phyloP scores from a whole-genome alignment of 306 rosid species.

The Ceratonia siliqua region DNA sequence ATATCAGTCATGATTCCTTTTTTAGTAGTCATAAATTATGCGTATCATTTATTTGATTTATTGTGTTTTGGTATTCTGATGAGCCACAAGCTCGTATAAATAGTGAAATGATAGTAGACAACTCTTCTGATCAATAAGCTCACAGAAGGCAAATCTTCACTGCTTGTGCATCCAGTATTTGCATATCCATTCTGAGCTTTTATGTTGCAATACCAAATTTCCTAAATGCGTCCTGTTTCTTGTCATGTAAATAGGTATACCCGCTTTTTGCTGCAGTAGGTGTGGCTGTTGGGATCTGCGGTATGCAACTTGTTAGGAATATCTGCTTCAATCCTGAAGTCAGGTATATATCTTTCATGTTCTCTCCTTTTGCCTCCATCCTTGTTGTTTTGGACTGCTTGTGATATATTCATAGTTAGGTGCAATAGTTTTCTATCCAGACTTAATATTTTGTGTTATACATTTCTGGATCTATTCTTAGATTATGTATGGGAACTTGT shows the following conservation, averaged over 20 bases:
- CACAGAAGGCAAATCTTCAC: background rate
- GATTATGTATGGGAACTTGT: background rate
- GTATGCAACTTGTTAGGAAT: conserved; percentile 81
- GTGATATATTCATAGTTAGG: background rate
- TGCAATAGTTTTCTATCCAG: background rate
- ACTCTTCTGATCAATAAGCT: background rate
- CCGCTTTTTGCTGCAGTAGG: conserved; percentile 83
- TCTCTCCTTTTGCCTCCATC: background rate
- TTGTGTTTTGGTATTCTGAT: background rate
- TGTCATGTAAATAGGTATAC: conserved; percentile 56
- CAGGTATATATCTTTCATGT: conserved; percentile 47
- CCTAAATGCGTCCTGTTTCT: conserved; percentile 9
- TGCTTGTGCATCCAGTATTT: background rate
- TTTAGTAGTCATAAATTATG: too few species aligned
- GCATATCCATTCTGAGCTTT: background rate
- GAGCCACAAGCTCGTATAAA: background rate
- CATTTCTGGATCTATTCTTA: conserved; percentile 4
- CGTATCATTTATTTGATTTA: background rate
- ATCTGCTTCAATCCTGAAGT: conserved; percentile 84
- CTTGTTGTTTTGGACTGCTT: background rate
- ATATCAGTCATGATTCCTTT: too few species aligned
- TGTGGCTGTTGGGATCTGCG: conserved; percentile 83
- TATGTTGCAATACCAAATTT: background rate
- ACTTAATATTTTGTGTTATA: background rate
- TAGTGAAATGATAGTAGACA: background rate